phyloP scores from a whole-genome alignment of 257 asterid genomes.

The Nemophila menziesii region DNA sequence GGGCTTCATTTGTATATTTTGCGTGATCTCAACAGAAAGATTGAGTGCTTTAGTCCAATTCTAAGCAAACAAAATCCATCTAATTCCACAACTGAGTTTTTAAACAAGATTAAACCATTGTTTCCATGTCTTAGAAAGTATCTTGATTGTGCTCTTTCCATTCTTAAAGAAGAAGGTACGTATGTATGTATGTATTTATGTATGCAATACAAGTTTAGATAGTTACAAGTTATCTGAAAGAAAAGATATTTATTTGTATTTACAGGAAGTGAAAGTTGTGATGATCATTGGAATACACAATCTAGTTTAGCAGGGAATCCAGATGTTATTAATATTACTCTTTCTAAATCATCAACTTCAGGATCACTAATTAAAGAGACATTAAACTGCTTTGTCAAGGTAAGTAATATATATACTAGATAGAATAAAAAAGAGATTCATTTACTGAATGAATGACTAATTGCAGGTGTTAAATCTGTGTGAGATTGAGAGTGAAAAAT shows the following conservation, averaged over 20 bases:
- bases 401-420: conserved; percentile 12
- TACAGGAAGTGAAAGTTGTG: conserved; percentile 57
- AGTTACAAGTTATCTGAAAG: conserved; percentile 18
- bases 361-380: conserved; percentile 48
- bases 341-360: conserved; percentile 34
- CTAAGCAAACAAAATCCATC: conserved; percentile 36
- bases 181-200: too few relatives aligned
- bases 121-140: conserved; percentile 50
- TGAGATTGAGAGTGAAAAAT: conserved; percentile 42
- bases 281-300: conserved; percentile 65
- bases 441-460: conserved; percentile 9
- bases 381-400: conserved; percentile 79
- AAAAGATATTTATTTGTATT: too few relatives aligned
- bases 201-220: conserved; percentile 16
- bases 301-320: conserved; percentile 54
- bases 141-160: conserved; percentile 40
- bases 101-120: conserved; percentile 35
- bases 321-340: conserved; percentile 24
- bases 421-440: not conserved
- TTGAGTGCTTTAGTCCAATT: conserved; percentile 46
- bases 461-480: conserved; percentile 51
- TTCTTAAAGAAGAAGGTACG: conserved; percentile 55
- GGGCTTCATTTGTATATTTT: conserved; percentile 69
- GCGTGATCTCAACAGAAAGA: conserved; percentile 65
- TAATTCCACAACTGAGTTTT: conserved; percentile 29